Conservation (phyloP, 345 rosid genomes). For the Sonneratia alba region DNA sequence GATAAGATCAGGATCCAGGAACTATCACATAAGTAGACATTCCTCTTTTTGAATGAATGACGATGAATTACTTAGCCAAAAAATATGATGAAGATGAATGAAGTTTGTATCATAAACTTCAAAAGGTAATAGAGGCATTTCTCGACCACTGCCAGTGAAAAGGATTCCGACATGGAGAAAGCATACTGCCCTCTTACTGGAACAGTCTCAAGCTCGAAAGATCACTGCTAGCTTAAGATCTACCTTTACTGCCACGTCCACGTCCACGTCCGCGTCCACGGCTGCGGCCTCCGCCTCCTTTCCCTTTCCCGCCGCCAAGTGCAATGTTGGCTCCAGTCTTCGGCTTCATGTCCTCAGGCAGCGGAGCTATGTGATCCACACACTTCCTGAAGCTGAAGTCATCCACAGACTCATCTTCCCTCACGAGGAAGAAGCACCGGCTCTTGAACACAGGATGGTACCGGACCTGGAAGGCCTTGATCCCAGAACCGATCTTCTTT, state of each 20-base stretch:
- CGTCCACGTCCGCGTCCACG: slow-evolving; percentile 13
- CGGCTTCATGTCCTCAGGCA: slow-evolving; percentile 77
- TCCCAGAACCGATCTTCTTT: slow-evolving; percentile 65
- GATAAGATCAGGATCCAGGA: too few species aligned
- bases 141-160: too few species aligned
- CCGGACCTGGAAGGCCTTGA: slow-evolving; percentile 63
- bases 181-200: too few species aligned
- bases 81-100: too few species aligned
- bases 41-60: too few species aligned
- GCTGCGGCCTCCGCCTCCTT: slow-evolving; percentile 38
- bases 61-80: too few species aligned
- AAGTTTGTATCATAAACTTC: too few species aligned
- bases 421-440: slow-evolving; percentile 68
- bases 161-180: too few species aligned
- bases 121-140: too few species aligned
- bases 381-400: slow-evolving; percentile 99
- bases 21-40: too few species aligned
- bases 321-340: slow-evolving; percentile 34
- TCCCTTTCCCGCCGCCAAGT: slow-evolving; percentile 37
- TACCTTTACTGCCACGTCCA: slow-evolving; percentile 25
- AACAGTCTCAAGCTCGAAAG: background rate
- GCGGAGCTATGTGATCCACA: slow-evolving; percentile 76
- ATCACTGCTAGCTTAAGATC: slow-evolving; percentile 12
- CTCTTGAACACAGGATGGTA: slow-evolving; percentile 74
- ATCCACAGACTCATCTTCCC: slow-evolving; percentile 59